Conservation (phyloP, 208 protist genomes). For the Leishmania arabica region DNA sequence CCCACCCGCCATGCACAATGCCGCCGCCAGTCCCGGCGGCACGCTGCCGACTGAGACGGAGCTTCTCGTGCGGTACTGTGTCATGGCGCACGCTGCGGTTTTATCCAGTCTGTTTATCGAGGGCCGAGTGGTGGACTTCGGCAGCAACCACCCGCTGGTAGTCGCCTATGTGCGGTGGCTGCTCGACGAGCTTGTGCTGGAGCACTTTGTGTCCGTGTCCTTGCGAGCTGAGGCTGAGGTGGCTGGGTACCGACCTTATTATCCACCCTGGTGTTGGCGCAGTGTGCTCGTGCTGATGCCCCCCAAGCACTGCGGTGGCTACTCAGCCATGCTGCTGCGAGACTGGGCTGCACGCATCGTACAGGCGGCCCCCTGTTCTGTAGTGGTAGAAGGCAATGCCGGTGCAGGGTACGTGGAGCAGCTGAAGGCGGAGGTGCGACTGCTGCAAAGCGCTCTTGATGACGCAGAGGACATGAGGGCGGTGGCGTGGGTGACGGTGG, state of each 20-base stretch:
- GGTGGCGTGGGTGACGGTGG: conserved; percentile 21
- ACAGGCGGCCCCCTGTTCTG: conserved; percentile 52
- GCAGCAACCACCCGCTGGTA: conserved; percentile 44
- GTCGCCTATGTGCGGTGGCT: conserved; percentile 60
- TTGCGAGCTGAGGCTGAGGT: conserved; percentile 10
- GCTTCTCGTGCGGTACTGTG: conserved; percentile 36
- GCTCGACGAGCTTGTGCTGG: conserved; percentile 49
- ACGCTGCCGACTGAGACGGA: conserved; percentile 9
- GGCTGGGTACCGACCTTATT: conserved; percentile 38
- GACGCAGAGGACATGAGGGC: background rate
- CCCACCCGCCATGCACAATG: background rate
- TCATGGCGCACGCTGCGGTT: conserved; percentile 70
- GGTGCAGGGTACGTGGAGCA: conserved; percentile 18
- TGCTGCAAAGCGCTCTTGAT: background rate
- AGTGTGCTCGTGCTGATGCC: conserved; percentile 57
- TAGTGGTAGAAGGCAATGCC: conserved; percentile 41
- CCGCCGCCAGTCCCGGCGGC: background rate
- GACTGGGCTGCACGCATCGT: conserved; percentile 44
- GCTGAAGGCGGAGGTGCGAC: conserved; percentile 30
- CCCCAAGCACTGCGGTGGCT: conserved; percentile 21
- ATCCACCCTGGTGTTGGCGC: conserved; percentile 47
- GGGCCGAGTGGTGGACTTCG: conserved; percentile 60
- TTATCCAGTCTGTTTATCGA: conserved; percentile 76
- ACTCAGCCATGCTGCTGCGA: conserved; percentile 6
- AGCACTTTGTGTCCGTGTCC: conserved; percentile 36